Base-by-base conservation (phyloP, 2,329 filamentous ascomycete genomes). In the Penicillium digitatum region DNA sequence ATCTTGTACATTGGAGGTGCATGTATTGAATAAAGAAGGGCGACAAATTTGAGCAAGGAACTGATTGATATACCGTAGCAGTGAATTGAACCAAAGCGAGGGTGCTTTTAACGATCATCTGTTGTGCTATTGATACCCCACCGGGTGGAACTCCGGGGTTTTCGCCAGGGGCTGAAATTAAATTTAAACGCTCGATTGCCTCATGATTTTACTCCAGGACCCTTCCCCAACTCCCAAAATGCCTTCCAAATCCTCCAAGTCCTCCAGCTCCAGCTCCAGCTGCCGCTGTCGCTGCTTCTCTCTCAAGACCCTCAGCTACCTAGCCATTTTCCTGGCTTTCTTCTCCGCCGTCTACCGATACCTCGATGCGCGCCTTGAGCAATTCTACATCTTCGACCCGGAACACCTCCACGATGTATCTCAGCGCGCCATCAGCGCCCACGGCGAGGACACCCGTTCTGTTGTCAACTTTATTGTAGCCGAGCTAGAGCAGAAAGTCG, bases 301-400 rank as follows among this genome's bases (percentile, higher is more conserved):
- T 49, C 56, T 71, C 57, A 67, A 66, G 49, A 61, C 51, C 32
- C 58, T 74, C 48, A 70, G 64, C 51, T 54, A 72, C 60, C 56
- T 72, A 18, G 66, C 72, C 40, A 56, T 70, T 49, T 62, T 73
- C 54, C 61, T 74, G 48, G 72, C 71, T 26, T 61, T 72, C 16
- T 67, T 73, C 53, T 65, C 70, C 35, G 70, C 69, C 43, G 53
- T 73, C 43, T 73, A 74, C 66, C 65, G 56, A 60, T 73, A 65
- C 60, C 62, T 74, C 52, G 67, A 74, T 52, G 65, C 71, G 58
- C 71, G 71, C 45, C 67, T 74, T 45, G 68, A 74, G 44, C 73
- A 69, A 50, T 79, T 92, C 78, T 94, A 91, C 80, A 83, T 94
- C 72, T 92, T 95, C 74, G 76, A 85, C 51, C 82, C 82, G 2